Base-by-base conservation (phyloP, 1,284 basidiomycete species). In the Grifola frondosa region DNA sequence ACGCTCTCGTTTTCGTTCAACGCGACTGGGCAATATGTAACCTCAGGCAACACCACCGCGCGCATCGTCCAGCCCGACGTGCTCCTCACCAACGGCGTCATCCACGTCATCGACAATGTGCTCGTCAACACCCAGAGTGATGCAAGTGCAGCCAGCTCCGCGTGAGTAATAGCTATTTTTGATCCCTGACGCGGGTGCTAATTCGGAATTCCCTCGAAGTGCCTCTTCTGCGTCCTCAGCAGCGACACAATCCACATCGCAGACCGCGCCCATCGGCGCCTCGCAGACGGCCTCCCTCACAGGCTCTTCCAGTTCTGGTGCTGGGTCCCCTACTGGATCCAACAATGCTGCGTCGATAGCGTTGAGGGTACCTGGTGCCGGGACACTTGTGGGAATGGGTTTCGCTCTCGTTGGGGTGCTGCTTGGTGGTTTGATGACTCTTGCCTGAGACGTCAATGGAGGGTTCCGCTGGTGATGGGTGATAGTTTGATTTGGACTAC, bases 21-120 rank as follows among this genome's bases (percentile, higher is more conserved):
- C 62, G 66, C 67, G 1, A 75, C 80, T 1, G 88, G 88, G 3
- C 65, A 71, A 0, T 90, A 70, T 59, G 78, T 91, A 43, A 73
- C 65, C 17, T 71, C 66, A 10, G 76, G 75, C 21, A 75, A 75
- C 28, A 66, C 73, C 8, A 75, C 73, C 13, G 84, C 82, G 8
- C 65, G 65, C 50, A 80, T 91, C 56, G 59, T 84, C 19, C 68
- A 71, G 40, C 66, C 78, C 19, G 85, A 91, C 59, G 70, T 89
- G 7, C 69, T 91, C 52, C 64, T 80, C 20, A 60, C 71, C 22
- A 90, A 90, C 54, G 88, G 88, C 45, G 88, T 91, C 19, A 58
- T 88, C 6, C 85, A 91, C 60, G 63, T 86, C 37, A 78, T 90
- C 49, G 76, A 88, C 60, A 53, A 62, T 3, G 81, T 88, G 10